Conservation (phyloP, 768 basidiomycete genomes). For the Collybia nuda region DNA sequence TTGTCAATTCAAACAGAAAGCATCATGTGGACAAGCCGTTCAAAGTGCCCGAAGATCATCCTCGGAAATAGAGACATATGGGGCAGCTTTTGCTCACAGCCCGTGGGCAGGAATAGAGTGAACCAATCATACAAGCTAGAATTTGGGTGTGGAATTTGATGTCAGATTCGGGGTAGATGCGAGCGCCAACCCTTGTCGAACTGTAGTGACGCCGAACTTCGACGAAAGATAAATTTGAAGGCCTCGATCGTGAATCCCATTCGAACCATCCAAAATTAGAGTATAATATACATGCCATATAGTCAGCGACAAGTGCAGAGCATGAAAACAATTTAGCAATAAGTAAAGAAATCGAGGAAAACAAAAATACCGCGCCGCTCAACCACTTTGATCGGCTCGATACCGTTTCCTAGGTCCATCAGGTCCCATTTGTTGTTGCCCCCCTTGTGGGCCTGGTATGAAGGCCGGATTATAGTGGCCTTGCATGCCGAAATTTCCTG, state of each 20-base stretch:
- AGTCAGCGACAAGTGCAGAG: background rate
- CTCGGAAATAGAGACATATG: background rate
- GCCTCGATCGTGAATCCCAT: background rate
- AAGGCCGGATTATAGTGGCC: conserved; percentile 81
- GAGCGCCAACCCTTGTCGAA: too few relatives aligned
- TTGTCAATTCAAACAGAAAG: too few relatives aligned
- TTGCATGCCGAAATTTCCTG: conserved; percentile 42
- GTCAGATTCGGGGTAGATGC: too few relatives aligned
- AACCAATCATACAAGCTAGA: background rate
- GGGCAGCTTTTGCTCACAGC: background rate
- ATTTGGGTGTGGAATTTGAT: too few relatives aligned
- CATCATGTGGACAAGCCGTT: background rate
- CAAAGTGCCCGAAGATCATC: background rate
- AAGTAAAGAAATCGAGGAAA: background rate
- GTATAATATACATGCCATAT: conserved; percentile 1
- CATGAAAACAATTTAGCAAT: background rate
- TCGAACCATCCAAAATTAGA: conserved; percentile 1
- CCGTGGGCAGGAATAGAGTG: background rate
- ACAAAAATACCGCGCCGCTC: background rate
- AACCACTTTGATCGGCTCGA: conserved; percentile 51
- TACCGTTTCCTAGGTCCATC: conserved; percentile 12
- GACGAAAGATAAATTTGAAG: background rate
- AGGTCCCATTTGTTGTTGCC: conserved; percentile 23
- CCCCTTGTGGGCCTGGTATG: conserved; percentile 48
- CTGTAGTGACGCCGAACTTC: background rate